Conservation (phyloP, 2,329 filamentous ascomycete species). For the Shiraia bambusicola region DNA sequence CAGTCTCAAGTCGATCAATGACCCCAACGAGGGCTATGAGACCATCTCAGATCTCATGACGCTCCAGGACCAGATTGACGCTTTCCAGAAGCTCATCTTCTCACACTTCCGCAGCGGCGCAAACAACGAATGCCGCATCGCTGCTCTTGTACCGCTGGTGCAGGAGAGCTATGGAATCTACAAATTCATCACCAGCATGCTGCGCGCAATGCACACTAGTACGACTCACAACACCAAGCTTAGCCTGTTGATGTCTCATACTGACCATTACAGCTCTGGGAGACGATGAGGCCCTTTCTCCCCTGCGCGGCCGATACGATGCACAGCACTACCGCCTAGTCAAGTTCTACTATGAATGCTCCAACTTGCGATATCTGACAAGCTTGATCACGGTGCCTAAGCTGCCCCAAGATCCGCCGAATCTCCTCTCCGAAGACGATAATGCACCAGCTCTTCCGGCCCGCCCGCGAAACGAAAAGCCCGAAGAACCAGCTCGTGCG, state of each 20-base stretch:
- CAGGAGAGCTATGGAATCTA: constrained; percentile 99
- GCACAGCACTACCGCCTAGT: constrained; percentile 95
- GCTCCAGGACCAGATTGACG: constrained; percentile 96
- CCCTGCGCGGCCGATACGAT: constrained; percentile 84
- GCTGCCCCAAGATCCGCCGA: constrained; percentile 90
- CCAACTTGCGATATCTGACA: constrained; percentile 93
- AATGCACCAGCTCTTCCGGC: constrained; percentile 79
- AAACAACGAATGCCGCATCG: constrained; percentile 96
- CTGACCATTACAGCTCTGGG: constrained; percentile 66
- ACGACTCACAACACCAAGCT: constrained; percentile 40
- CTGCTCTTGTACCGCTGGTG: constrained; percentile 86
- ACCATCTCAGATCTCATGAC: constrained; percentile 96
- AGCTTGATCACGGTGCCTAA: constrained; percentile 96
- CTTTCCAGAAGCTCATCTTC: constrained; percentile 98
- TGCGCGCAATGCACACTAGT: constrained; percentile 96
- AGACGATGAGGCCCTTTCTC: constrained; percentile 88
- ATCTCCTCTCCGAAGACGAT: constrained; percentile 78
- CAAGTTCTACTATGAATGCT: constrained; percentile 99
- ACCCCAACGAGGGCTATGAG: constrained; percentile 95
- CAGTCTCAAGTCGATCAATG: constrained; percentile 95
- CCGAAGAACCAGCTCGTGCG: constrained; percentile 61
- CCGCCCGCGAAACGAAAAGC: constrained; percentile 68
- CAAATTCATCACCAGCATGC: constrained; percentile 99
- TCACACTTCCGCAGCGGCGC: constrained; percentile 89
- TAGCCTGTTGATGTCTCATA: too few species aligned